phyloP scores from a whole-genome alignment of 305 asterid genomes.

The Lippia alba region DNA sequence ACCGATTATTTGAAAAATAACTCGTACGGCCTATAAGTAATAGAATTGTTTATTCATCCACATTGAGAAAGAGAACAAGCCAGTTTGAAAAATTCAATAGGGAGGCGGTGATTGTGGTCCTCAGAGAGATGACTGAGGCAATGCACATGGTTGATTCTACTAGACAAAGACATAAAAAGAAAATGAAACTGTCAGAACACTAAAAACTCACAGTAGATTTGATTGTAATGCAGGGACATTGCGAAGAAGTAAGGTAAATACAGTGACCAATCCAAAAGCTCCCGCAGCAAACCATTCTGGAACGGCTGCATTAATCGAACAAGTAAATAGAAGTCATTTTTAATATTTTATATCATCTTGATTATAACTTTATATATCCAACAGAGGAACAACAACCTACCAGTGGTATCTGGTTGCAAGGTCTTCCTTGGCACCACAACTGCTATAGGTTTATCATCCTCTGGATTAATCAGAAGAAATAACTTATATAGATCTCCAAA shows the following conservation, averaged over 20 bases:
- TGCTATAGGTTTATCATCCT: constrained; percentile 97
- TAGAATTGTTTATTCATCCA: constrained; percentile 12
- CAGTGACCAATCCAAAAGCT: constrained; percentile 89
- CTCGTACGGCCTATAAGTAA: constrained; percentile 2
- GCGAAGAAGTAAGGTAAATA: constrained; percentile 89
- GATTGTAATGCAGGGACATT: constrained; percentile 89
- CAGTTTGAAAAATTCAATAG: constrained; percentile 24
- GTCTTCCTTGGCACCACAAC: constrained; percentile 93
- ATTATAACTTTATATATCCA: constrained; percentile 18
- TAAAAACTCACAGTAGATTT: constrained; percentile 69
- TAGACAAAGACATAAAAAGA: neutral
- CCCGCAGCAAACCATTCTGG: constrained; percentile 99
- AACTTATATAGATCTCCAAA: constrained; percentile 84
- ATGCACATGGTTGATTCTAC: constrained; percentile 13
- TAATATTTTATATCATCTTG: constrained; percentile 6
- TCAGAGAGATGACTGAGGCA: constrained; percentile 14
- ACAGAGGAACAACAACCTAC: constrained; percentile 44
- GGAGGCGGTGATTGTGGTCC: constrained; percentile 14
- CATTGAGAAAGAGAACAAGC: constrained; percentile 6
- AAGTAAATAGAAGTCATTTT: constrained; percentile 27
- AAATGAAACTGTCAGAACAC: neutral
- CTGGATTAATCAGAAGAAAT: constrained; percentile 90
- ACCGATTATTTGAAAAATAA: neutral
- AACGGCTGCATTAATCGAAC: constrained; percentile 70
- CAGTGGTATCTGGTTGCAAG: constrained; percentile 85